Evolutionary conservation across 352 stramenopile genomes (phyloP), one percentile per base, ranked within the genome.

Genomic region (Discostella stelligera): DNA sequence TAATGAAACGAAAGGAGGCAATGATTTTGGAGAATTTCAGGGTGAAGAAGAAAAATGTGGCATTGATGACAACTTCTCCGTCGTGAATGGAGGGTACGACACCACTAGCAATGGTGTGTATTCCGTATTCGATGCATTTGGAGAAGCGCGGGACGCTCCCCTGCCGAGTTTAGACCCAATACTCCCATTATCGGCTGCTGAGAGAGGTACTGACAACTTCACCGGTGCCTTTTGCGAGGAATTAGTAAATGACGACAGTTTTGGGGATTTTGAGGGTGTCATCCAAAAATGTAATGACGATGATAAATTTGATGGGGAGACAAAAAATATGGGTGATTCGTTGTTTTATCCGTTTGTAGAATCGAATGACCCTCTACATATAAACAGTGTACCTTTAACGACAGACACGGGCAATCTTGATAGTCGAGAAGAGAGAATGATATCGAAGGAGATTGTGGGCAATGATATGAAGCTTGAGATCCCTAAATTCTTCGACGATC

Each of bases 41-140:
- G 41, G 52, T 16, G 32, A 9, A 41, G 9, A 3, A 9, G 32
- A 41, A 41, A 41, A 41, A 9, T n/a, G n/a, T n/a, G n/a, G n/a
- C n/a, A n/a, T n/a, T n/a, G n/a, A n/a, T n/a, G n/a, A n/a, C n/a
- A n/a, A n/a, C n/a, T n/a, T n/a, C n/a, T n/a, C n/a, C n/a, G n/a
- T n/a, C n/a, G n/a, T n/a, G 41, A 50, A 37, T 66, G 30, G 44
- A n/a, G 41, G 23, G 14, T 39, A 53, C 18, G 64, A 18, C 46
- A 20, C 32, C 25, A 49, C 7, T 48, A 7, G 32, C 16, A 53
- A 62, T 49, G 48, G 11, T 21, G 18, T 50, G 16, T 30, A 50
- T 52, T 66, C 65, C 27, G 65, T 65, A 16, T 69, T 67, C 46
- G 75, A 76, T 53, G 55, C 54, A 3, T 83, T 83, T 48, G 76